These are phyloP conservation scores for Fragaria iinumae DNA, from an alignment of 306 rosid species.

Conservation along the genomic window DNA sequence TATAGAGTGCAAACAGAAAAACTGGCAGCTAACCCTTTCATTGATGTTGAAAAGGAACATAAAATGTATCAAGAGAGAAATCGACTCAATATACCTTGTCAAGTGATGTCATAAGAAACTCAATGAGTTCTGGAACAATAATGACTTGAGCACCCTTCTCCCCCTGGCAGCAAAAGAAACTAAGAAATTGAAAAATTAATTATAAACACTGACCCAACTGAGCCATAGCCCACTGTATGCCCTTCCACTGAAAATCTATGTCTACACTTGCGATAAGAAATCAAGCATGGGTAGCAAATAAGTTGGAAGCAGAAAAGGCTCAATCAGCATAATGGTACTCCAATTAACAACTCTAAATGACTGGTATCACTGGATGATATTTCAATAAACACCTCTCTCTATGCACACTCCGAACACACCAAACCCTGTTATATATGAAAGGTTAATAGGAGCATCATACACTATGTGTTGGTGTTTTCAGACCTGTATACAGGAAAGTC, in stretches of 20 bases:
- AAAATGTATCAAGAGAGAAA: neutral
- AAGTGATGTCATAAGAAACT: conserved; percentile 61
- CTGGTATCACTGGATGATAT: neutral
- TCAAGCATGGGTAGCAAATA: neutral
- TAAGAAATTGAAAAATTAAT: neutral
- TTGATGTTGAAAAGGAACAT: neutral
- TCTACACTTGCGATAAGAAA: neutral
- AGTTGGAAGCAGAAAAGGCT: neutral
- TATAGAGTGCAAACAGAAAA: neutral
- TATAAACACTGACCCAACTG: neutral
- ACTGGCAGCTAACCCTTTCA: neutral
- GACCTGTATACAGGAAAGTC: neutral
- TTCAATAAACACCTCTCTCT: neutral
- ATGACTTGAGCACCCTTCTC: conserved; percentile 83
- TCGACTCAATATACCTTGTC: conserved; percentile 52
- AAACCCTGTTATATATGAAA: neutral
- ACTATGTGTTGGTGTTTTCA: neutral
- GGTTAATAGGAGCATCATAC: neutral
- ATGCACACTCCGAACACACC: neutral
- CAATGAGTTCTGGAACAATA: conserved; percentile 81
- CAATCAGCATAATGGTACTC: neutral
- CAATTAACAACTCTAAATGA: neutral
- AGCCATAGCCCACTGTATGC: neutral
- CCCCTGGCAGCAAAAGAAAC: conserved; percentile 46
- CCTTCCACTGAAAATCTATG: neutral